phyloP scores from a whole-genome alignment of 225 moss, liverwort and hornwort genomes.

The Pseudisothecium myosuroides region DNA sequence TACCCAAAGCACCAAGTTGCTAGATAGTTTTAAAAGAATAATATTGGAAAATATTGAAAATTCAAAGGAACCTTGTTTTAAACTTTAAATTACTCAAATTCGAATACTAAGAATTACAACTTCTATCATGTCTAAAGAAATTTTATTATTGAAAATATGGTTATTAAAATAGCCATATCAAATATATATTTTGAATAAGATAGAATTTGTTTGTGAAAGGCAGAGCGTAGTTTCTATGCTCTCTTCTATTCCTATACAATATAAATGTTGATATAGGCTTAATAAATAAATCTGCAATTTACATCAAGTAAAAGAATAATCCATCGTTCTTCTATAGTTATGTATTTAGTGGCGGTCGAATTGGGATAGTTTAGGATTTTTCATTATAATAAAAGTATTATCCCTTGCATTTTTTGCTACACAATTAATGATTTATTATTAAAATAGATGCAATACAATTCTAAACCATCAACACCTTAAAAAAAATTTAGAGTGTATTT shows the following conservation, averaged over 20 bases:
- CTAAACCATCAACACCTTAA: not conserved
- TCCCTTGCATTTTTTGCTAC: not conserved
- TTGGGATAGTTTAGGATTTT: not conserved
- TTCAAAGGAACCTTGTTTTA: rapidly evolving
- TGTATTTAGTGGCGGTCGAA: not conserved
- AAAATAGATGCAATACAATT: not conserved
- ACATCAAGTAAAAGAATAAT: not conserved
- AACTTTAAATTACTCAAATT: not conserved
- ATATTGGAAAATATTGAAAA: not conserved
- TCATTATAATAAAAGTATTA: not conserved
- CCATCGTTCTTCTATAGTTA: too few relatives aligned
- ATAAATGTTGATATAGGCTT: not conserved
- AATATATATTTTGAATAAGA: not conserved
- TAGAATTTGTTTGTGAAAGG: not conserved
- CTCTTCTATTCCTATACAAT: too few relatives aligned
- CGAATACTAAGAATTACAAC: not conserved
- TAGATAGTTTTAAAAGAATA: not conserved
- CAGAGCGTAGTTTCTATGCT: not conserved
- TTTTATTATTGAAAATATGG: not conserved
- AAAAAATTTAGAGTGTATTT: not conserved
- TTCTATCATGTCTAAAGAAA: not conserved
- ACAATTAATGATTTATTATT: not conserved
- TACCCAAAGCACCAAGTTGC: too few relatives aligned
- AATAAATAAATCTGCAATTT: not conserved
- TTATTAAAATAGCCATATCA: not conserved